Evolutionary conservation across 2,329 filamentous ascomycete species (phyloP), one percentile per base, ranked within the genome.

Genomic region (Ceratocystis cubensis): DNA sequence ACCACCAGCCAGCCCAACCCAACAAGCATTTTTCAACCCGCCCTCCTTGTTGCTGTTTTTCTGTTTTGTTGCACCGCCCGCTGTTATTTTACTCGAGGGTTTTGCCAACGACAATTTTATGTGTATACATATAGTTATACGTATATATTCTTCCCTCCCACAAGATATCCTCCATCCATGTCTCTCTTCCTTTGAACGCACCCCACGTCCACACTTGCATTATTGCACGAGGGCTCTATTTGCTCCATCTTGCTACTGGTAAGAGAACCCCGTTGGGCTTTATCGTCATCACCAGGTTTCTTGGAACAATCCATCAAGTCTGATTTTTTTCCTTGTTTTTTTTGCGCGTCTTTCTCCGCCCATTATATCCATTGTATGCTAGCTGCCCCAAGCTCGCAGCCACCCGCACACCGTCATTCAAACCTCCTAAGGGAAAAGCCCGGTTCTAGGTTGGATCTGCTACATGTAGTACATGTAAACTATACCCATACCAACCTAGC

Each of bases 151-250:
- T 53, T 53, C 48, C 48, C 48, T 53, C 48, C 17, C 8, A 53
- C 48, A 53, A 41, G 37, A 41, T 41, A 41, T 41, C 25, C 48
- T 28, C 15, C 48, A 53, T 28, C 20, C 48, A 53, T 53, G 48
- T 25, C 48, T 53, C 48, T 53, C 48, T 53, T 53, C 48, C 48
- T 53, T 53, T 53, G 48, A 53, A 53, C 48, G 8, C 48, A 53
- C 48, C 48, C 48, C 48, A 53, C 48, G 48, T 25, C 37, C 37
- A 41, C 37, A 41, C 37, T 41, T 53, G 48, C 48, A 53, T 53
- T 22, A 53, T 53, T 53, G 48, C 48, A 6, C 10, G 20, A 25
- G 25, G 48, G 48, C 48, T 25, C 25, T 28, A 25, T 25, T 7
- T 28, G 48, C 37, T 37, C 33, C 33, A 37, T 37, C 33, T 37